Base-by-base conservation (phyloP, 352 stramenopile genomes). In the Lagenidium giganteum region DNA sequence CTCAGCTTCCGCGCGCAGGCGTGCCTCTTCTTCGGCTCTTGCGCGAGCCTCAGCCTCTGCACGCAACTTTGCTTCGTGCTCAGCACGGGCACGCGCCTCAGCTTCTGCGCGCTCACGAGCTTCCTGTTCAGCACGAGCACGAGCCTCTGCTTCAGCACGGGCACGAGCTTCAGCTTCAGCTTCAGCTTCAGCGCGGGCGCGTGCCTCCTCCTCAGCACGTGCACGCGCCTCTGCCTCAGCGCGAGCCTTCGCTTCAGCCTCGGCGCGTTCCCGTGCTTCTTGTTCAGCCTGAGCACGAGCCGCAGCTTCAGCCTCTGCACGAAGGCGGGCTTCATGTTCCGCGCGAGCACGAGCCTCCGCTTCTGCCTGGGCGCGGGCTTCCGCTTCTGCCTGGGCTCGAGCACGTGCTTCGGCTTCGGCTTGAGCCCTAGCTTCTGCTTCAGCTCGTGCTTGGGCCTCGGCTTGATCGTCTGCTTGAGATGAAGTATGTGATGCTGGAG, bases 161-260 rank as follows among this genome's bases (percentile, higher is more conserved):
- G 34, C 27, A 3, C 9, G 35, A 28, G 47, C 33, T 36, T 51
- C 17, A 3, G 43, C 53, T 17, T 46, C 22, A 12, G 51, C 42
- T 62, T 69, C 40, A 22, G 55, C 54, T 42, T 71, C 52, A 7
- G 59, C 61, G 25, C 64, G 63, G 6, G 51, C 46, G 44, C 55
- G 30, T 5, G 29, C 34, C 38, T 68, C 40, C 2, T 16, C 28
- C 7, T 35, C 40, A 5, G 53, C 53, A 18, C 42, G 40, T 5
- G 41, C 42, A 5, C 32, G 12, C 3, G 42, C 49, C 25, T 45
- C 45, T 4, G 36, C 53, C 13, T 66, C 45, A 2, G 41, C 42
- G n/a, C 49, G 54, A 0, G 38, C 44, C 31, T 63, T 23, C 3
- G 50, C 57, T 23, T 70, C 55, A 11, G 42, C 43, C 33, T 68